A percentile compares a stretch with the other conserved stretches of the same genome.
These are phyloP conservation scores for Curvularia eragrostidis DNA, from an alignment of 2,329 filamentous ascomycete genomes.

Conservation along the genomic window DNA sequence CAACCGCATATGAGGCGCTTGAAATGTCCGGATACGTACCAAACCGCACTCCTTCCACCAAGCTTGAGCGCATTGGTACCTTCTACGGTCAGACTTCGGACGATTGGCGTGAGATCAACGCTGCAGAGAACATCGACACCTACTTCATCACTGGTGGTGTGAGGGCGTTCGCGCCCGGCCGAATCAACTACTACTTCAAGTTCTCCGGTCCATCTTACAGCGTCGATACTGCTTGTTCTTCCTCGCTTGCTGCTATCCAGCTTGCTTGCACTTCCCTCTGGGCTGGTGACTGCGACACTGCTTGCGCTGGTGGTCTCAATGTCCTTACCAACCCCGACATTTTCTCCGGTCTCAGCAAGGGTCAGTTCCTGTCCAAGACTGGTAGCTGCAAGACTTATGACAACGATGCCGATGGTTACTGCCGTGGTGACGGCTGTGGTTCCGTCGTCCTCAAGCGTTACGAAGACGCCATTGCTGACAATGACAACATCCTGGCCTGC, in stretches of 20 bases:
- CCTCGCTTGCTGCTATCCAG: slow-evolving; percentile 74
- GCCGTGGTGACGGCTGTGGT: slow-evolving; percentile 77
- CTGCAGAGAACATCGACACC: slow-evolving; percentile 73
- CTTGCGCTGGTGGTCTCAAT: slow-evolving; percentile 78
- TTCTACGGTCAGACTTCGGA: slow-evolving; percentile 79
- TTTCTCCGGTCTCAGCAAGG: slow-evolving; percentile 76
- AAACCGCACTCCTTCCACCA: slow-evolving; percentile 72
- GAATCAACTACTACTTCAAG: slow-evolving; percentile 79
- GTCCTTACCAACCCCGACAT: slow-evolving; percentile 83
- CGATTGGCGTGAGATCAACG: slow-evolving; percentile 79
- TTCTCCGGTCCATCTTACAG: slow-evolving; percentile 76
- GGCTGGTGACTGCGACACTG: slow-evolving; percentile 80
- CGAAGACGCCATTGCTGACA: slow-evolving; percentile 77
- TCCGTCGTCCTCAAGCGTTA: slow-evolving; percentile 80
- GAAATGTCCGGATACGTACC: slow-evolving; percentile 82
- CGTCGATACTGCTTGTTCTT: slow-evolving; percentile 81
- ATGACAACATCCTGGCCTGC: slow-evolving; percentile 74
- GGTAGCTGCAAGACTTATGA: slow-evolving; percentile 83
- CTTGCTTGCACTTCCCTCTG: slow-evolving; percentile 75
- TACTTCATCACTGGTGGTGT: slow-evolving; percentile 71
- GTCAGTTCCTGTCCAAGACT: slow-evolving; percentile 78
- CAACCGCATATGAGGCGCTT: slow-evolving; percentile 80
- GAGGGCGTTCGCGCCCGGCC: slow-evolving; percentile 66
- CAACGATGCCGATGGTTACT: slow-evolving; percentile 81
- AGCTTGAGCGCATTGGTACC: slow-evolving; percentile 69